These are phyloP conservation scores for Umbelopsis sp. DNA, from an alignment of 192 early-diverging fungal species.

Conservation along the genomic window DNA sequence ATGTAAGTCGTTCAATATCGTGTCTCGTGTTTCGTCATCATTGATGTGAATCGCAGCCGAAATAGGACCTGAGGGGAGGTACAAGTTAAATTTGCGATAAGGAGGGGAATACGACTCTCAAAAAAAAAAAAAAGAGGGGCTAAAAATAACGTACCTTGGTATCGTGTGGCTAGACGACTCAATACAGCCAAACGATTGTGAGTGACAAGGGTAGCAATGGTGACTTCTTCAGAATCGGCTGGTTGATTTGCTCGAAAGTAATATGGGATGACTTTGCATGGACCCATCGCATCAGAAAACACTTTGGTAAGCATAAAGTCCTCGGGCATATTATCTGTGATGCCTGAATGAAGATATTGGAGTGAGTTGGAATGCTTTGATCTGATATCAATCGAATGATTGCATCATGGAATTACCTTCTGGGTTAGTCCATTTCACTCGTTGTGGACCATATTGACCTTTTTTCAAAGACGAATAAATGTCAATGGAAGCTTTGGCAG, in stretches of 20 bases:
- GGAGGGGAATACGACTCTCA: too few relatives aligned
- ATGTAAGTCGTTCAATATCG: conserved; percentile 49
- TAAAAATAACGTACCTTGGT: conserved; percentile 38
- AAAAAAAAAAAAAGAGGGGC: not conserved
- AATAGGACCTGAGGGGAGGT: conserved; percentile 37
- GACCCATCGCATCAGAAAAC: conserved; percentile 59
- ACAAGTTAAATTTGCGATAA: too few relatives aligned
- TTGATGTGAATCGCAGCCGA: conserved; percentile 61
- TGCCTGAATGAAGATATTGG: conserved; percentile 16
- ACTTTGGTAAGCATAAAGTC: conserved; percentile 60
- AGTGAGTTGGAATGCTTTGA: not conserved
- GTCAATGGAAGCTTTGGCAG: not conserved
- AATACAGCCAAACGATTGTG: conserved; percentile 57
- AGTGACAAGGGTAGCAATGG: conserved; percentile 60
- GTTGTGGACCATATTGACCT: conserved; percentile 20
- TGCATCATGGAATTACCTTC: conserved; percentile 24
- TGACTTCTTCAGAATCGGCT: conserved; percentile 57
- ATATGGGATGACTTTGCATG: conserved; percentile 63
- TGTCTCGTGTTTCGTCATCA: conserved; percentile 52
- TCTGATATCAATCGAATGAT: not conserved
- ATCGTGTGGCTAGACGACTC: conserved; percentile 49
- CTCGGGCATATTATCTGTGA: conserved; percentile 36
- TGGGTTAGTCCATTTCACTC: conserved; percentile 32
- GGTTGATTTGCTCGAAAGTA: conserved; percentile 51
- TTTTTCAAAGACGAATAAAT: not conserved